Base-by-base conservation (phyloP, 352 stramenopile species). In the Globisporangium nunn region DNA sequence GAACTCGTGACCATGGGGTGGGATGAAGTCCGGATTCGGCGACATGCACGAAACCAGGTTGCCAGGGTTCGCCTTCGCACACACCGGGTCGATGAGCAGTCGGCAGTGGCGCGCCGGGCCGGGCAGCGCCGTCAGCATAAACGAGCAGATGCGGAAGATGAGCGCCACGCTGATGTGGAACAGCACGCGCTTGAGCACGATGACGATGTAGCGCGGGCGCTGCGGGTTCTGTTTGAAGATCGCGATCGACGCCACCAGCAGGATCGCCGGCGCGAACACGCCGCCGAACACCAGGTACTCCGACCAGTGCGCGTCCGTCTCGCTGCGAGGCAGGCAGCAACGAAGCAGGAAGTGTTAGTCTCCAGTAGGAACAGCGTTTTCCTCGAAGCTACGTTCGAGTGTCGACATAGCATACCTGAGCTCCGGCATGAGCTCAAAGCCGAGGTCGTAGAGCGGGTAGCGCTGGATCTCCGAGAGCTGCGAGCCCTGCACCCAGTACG, bases 401-500 rank as follows among this genome's bases (percentile, higher is more conserved):
- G 23, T 1, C 31, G 30, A 18, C n/a, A 56, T 0, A 40, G 57
- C 59, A 31, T 69, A 83, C 71, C 61, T 71, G 11, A 94, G 58
- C 62, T 94, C 81, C 4, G 71, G 60, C 69, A 94, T 82, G 57
- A 92, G 67, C 50, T 73, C 58, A 45, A 81, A 94, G 46, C 85
- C 85, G n/a, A 89, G 52, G 56, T 94, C 85, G 56, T 91, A 70
- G 15, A 94, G 73, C 49, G 68, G 71, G 48, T 84, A 83, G 54
- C 85, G 82, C 71, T 94, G 85, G 59, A 78, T 70, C 2, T 64
- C 50, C 28, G 79, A 74, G 8, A 93, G 66, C 55, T 87, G 74
- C 55, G 85, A 52, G 30, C 53, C 77, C 59, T 94, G 85, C 53
- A 94, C 78, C 69, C 80, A 94, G 72, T 94, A 94, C 43, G 85